phyloP scores from a whole-genome alignment of 306 rosid species.

The Quercus variabilis region DNA sequence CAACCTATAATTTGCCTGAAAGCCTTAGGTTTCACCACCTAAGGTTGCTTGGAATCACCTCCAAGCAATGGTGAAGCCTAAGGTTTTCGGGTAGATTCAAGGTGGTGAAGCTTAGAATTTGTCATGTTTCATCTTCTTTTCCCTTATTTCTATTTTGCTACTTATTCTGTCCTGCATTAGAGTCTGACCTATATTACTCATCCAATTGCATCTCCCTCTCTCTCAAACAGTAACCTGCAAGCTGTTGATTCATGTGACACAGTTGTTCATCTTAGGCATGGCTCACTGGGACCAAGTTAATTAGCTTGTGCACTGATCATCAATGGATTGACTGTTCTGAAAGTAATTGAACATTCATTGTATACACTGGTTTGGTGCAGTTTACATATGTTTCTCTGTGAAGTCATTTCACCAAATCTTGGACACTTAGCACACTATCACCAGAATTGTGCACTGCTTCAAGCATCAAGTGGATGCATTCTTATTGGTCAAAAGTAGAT shows the following conservation, averaged over 20 bases:
- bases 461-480: neutral
- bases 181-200: neutral
- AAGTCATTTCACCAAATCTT: neutral
- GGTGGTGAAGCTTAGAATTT: too few relatives aligned
- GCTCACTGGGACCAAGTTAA: neutral
- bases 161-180: too few relatives aligned
- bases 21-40: too few relatives aligned
- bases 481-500: neutral
- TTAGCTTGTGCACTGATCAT: neutral
- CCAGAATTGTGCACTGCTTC: neutral
- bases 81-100: too few relatives aligned
- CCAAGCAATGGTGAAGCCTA: too few relatives aligned
- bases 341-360: neutral
- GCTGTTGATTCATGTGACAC: neutral
- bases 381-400: neutral
- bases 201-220: neutral
- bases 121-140: too few relatives aligned
- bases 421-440: neutral
- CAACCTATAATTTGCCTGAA: too few relatives aligned
- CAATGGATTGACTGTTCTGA: neutral
- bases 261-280: neutral
- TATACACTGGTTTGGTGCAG: neutral
- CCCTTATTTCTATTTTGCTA: too few relatives aligned
- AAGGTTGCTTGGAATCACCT: too few relatives aligned
- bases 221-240: neutral